A percentile compares a stretch with the other conserved stretches of the same genome.
Evolutionary conservation across 805 yeast genomes (phyloP).

Genomic region (Zygosaccharomyces gambellarensis): DNA sequence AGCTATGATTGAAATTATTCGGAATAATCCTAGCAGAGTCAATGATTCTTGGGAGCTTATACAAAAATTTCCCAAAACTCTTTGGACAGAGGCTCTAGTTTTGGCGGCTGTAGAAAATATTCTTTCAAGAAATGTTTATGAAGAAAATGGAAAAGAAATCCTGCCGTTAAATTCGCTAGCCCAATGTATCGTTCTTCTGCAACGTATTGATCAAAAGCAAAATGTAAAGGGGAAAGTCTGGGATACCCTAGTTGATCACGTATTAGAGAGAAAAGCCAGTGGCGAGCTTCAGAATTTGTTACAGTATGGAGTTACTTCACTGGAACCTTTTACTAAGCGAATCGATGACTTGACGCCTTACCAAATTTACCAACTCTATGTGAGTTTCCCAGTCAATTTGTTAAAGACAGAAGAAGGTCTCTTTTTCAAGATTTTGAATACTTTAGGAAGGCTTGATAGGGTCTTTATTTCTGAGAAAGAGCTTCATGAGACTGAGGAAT

Average conservation of each 20-base stretch:
- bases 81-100: constrained; percentile 25
- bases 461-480: constrained; percentile 18
- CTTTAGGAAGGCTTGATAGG: constrained; percentile 15
- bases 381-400: constrained; percentile 10
- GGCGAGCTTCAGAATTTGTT: constrained; percentile 13
- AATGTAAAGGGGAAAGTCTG: constrained; percentile 8
- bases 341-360: constrained; percentile 16
- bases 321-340: constrained; percentile 11
- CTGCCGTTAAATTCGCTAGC: constrained; percentile 20
- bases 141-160: constrained; percentile 30
- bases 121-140: constrained; percentile 38
- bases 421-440: constrained; percentile 13
- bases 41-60: constrained; percentile 45
- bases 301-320: constrained; percentile 6
- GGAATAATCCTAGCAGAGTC: constrained; percentile 51
- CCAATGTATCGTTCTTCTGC: constrained; percentile 24
- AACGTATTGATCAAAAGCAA: constrained; percentile 15
- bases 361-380: constrained; percentile 17
- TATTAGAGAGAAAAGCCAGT: constrained; percentile 16
- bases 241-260: constrained; percentile 13
- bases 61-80: constrained; percentile 18
- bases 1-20: constrained; percentile 35
- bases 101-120: constrained; percentile 35
- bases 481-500: constrained; percentile 5
- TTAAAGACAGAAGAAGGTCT: constrained; percentile 8